Base-by-base conservation (phyloP, 2,329 filamentous ascomycete species). In the Epichloe amarillans region DNA sequence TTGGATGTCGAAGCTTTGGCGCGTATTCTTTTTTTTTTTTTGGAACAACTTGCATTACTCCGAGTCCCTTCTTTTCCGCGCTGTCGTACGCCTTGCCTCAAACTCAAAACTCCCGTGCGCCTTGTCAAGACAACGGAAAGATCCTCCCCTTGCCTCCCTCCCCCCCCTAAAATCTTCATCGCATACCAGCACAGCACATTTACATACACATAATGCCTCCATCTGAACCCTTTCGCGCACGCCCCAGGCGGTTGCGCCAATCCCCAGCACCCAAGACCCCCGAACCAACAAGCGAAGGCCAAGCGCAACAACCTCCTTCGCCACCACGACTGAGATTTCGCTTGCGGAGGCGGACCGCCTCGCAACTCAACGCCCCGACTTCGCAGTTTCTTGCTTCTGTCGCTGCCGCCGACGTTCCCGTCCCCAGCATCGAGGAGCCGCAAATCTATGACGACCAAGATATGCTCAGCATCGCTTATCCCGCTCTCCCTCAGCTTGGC, bases 331-430 rank as follows among this genome's bases (percentile, higher is more conserved):
- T 72, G 54, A 74, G 75, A 49, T 69, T 81, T 57, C 73, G 70
- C 55, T 63, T 82, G 53, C 78, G 78, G 64, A 72, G 74, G 58
- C 77, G 77, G 57, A 71, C 73, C 58, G 70, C 71, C 38, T 36
- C 76, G 42, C 70, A 73, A 51, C 67, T 77, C 11, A 64, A 72
- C 52, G 79, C 79, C 38, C 79, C 80, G 2, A 83, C 80, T 1
- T 72, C 81, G 59, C 78, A 83, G 47, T 84, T 84, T 59, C 72
- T 84, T n/a, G 80, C 79, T 3, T 83, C 79, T 4, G 80, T 84
- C 52, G 80, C 78, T 43, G 79, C 79, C 17, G 80, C 79, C 53
- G 80, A 84, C 60, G 69, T 82, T 4, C 78, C 80, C 23, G 75
- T 84, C 48, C 80, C 79, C 14, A 83, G 79, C 62, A 82, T 84